Evolutionary conservation across 2,329 filamentous ascomycete genomes (phyloP), one percentile per base, ranked within the genome.

Genomic region (Didymella exigua): DNA sequence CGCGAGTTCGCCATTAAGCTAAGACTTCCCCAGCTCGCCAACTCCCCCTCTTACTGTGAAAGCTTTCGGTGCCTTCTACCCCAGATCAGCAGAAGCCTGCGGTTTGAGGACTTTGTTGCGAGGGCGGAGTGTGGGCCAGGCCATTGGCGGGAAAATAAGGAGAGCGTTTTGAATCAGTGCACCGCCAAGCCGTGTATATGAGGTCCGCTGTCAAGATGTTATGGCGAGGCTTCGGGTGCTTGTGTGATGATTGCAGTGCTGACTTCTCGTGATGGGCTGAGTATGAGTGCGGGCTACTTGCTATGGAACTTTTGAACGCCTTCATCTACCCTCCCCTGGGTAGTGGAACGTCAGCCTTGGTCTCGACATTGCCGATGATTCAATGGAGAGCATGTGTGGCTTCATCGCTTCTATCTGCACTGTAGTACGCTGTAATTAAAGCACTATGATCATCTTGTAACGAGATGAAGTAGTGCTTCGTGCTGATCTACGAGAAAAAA

Each of bases 221-320:
- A 31, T 46, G 49, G 41, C 42, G 18, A 46, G 18, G 49, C 49
- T 46, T 52, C 36, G 23, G 23, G 21, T 45, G 49, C 49, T 52
- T 52, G 49, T 19, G 18, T 37, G 34, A 18, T 5, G 19, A 16
- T 37, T 38, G 36, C n/a, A n/a, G n/a, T n/a, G n/a, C n/a, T n/a
- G n/a, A n/a, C n/a, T n/a, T n/a, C n/a, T n/a, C n/a, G n/a, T n/a
- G n/a, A n/a, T n/a, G n/a, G n/a, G n/a, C n/a, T n/a, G n/a, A n/a
- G n/a, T n/a, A n/a, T 34, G 5, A 4, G 8, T 19, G 6, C 6
- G 18, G 7, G 4, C 31, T 34, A 34, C n/a, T 7, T 34, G 13
- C 19, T 26, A n/a, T n/a, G n/a, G n/a, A n/a, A n/a, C n/a, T n/a
- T n/a, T n/a, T n/a, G n/a, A n/a, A n/a, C n/a, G n/a, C n/a, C n/a